Evolutionary conservation across 2,329 filamentous ascomycete genomes (phyloP).

Genomic region (Pyrenophora teres): DNA sequence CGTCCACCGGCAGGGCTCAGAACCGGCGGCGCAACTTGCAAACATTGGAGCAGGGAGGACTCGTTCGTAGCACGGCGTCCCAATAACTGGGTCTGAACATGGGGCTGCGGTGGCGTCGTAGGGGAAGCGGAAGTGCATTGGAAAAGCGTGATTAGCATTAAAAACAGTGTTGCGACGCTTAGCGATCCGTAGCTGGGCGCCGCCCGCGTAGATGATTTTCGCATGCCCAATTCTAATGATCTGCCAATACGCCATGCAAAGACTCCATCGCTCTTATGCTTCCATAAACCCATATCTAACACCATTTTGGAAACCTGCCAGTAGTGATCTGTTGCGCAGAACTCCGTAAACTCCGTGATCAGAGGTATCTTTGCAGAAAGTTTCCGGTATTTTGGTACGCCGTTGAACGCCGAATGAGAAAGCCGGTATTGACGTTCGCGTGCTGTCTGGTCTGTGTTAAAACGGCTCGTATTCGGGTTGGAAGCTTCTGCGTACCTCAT

Average conservation of each 20-base stretch:
- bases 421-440: constrained; percentile 6
- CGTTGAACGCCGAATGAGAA: constrained; percentile 15
- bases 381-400: constrained; percentile 9
- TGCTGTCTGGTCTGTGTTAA: constrained; percentile 5
- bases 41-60: constrained; percentile 60
- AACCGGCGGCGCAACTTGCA: constrained; percentile 72
- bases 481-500: constrained; percentile 2
- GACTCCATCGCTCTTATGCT: constrained; percentile 19
- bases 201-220: constrained; percentile 16
- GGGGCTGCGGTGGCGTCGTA: constrained; percentile 22
- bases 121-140: constrained; percentile 30
- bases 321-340: constrained; percentile 19
- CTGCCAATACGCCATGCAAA: constrained; percentile 21
- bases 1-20: constrained; percentile 56
- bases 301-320: constrained; percentile 15
- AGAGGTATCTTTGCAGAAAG: constrained; percentile 33
- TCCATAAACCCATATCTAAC: constrained; percentile 25
- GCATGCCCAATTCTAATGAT: constrained; percentile 14
- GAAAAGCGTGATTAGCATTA: constrained; percentile 44
- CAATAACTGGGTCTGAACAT: constrained; percentile 18
- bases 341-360: constrained; percentile 36
- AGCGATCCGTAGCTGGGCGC: constrained; percentile 18
- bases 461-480: background rate
- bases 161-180: constrained; percentile 29
- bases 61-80: constrained; percentile 30